These are phyloP conservation scores for Fusarium sp. DNA, from an alignment of 2,329 filamentous ascomycete species.

Conservation along the genomic window DNA sequence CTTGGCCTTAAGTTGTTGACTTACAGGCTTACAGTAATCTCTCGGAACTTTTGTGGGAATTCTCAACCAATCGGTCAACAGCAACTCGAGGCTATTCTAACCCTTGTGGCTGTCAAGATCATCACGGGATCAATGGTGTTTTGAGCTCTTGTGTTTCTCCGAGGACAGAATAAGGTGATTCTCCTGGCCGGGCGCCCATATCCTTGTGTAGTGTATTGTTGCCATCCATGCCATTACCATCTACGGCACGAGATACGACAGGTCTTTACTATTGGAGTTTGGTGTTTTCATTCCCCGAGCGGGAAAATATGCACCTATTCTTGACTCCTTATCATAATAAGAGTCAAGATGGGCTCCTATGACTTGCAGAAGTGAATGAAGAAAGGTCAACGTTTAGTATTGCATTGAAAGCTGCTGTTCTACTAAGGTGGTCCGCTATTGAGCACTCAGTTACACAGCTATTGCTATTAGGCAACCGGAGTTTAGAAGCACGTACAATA, in stretches of 20 bases:
- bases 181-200: not conserved
- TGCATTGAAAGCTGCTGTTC: too few species aligned
- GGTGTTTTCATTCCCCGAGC: not conserved
- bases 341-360: too few species aligned
- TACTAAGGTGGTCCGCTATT: too few species aligned
- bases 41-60: constrained; percentile 23
- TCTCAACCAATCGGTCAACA: constrained; percentile 17
- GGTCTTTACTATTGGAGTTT: not conserved
- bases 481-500: not conserved
- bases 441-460: too few species aligned
- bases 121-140: not conserved
- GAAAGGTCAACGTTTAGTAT: not conserved
- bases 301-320: not conserved
- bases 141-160: not conserved
- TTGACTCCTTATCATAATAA: not conserved
- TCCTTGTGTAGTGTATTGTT: not conserved
- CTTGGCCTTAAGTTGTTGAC: constrained; percentile 20
- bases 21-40: constrained; percentile 13
- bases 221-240: not conserved
- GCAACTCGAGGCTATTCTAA: constrained; percentile 1
- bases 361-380: not conserved
- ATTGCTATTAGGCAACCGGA: not conserved
- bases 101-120: not conserved
- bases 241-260: not conserved
- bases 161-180: constrained; percentile 1